These are phyloP conservation scores for Brasenia schreberi DNA, from an alignment of 164 flowering plant genomes.

Conservation along the genomic window DNA sequence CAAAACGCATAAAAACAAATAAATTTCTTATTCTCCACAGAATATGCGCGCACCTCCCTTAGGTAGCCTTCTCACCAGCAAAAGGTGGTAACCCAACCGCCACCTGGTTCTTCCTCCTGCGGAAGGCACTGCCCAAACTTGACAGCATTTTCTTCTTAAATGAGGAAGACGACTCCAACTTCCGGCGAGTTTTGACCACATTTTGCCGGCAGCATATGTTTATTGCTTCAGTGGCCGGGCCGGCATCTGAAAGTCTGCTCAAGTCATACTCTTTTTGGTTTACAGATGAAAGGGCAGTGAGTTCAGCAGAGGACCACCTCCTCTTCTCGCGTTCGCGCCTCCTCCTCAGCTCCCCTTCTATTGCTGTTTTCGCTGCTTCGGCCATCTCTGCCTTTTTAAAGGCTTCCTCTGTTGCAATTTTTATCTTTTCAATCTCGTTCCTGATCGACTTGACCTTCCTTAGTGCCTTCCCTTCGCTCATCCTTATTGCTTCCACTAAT, in stretches of 20 bases:
- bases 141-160: slow-evolving; percentile 39
- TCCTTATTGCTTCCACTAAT: slow-evolving; percentile 80
- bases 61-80: slow-evolving; percentile 43
- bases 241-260: background rate
- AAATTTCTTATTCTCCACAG: background rate
- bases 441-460: slow-evolving; percentile 49
- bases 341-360: slow-evolving; percentile 54
- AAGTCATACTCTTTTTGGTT: background rate
- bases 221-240: background rate
- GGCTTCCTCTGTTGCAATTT: slow-evolving; percentile 53
- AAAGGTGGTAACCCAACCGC: slow-evolving; percentile 58
- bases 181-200: slow-evolving; percentile 12
- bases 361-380: slow-evolving; percentile 74
- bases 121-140: slow-evolving; percentile 51
- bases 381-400: slow-evolving; percentile 78
- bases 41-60: background rate
- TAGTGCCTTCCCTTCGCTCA: slow-evolving; percentile 66
- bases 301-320: background rate
- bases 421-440: slow-evolving; percentile 67
- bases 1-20: background rate
- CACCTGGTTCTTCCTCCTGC: slow-evolving; percentile 44
- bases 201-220: slow-evolving; percentile 10
- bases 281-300: background rate
- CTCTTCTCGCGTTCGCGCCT: slow-evolving; percentile 40
- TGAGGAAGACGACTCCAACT: slow-evolving; percentile 31